Evolutionary conservation across 2,329 filamentous ascomycete species (phyloP).

Genomic region (Epichloe baconii): DNA sequence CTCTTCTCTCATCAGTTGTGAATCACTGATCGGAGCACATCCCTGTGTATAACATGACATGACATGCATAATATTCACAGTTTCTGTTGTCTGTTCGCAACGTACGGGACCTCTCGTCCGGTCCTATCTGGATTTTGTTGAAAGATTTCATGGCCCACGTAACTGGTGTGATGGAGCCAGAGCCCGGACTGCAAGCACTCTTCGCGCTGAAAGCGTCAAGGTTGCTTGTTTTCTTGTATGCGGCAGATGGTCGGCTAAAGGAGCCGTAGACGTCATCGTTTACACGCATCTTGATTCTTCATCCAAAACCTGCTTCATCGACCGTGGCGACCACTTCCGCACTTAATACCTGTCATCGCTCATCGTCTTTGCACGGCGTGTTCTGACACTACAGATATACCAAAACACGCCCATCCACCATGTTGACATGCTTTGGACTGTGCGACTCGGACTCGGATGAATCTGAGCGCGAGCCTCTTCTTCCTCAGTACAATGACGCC

Average conservation of each 20-base stretch:
- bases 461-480: constrained; percentile 58
- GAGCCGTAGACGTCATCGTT: constrained; percentile 1
- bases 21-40: too few species aligned
- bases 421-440: constrained; percentile 55
- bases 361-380: not conserved
- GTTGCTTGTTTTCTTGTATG: too few species aligned
- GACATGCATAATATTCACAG: too few species aligned
- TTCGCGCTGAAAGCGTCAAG: not conserved
- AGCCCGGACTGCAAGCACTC: not conserved
- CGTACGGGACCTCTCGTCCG: too few species aligned
- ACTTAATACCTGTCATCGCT: not conserved
- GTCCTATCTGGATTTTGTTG: too few species aligned
- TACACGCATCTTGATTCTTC: not conserved
- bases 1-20: too few species aligned
- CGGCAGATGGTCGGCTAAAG: not conserved
- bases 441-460: constrained; percentile 31
- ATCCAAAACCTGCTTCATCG: not conserved
- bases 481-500: constrained; percentile 73
- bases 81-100: too few species aligned
- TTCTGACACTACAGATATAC: not conserved
- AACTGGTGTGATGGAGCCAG: too few species aligned
- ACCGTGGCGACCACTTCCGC: not conserved
- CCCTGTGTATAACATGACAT: too few species aligned
- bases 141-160: too few species aligned
- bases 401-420: constrained; percentile 5